Conservation (phyloP, 768 basidiomycete species). For the Amanita polypyramis region DNA sequence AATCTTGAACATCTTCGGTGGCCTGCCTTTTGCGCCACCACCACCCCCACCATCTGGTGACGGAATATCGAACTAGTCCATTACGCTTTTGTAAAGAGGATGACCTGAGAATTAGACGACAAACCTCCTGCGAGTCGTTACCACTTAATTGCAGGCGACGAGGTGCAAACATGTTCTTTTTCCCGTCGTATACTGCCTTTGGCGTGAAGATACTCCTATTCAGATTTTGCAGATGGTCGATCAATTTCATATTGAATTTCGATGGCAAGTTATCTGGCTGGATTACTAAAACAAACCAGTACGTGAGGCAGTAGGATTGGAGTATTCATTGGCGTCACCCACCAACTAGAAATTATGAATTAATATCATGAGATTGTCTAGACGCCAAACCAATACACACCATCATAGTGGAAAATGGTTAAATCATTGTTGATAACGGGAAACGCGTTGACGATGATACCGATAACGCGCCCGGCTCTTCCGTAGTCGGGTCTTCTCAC, state of each 20-base stretch:
- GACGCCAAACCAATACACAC: constrained; percentile 19
- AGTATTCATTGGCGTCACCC: constrained; percentile 14
- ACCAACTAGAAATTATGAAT: constrained; percentile 19
- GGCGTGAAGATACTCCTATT: constrained; percentile 65
- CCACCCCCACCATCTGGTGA: constrained; percentile 27
- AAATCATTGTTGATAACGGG: constrained; percentile 28
- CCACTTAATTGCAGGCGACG: constrained; percentile 51
- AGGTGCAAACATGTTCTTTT: constrained; percentile 64
- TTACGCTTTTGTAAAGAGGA: constrained; percentile 1
- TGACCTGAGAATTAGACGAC: constrained; percentile 7
- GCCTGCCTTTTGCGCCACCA: constrained; percentile 27
- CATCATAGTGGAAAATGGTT: constrained; percentile 67
- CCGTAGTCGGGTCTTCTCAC: constrained; percentile 53
- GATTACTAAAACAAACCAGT: neutral
- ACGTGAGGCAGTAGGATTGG: neutral
- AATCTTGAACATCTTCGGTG: constrained; percentile 61
- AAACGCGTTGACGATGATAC: constrained; percentile 41
- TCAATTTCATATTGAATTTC: constrained; percentile 55
- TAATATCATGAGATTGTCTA: constrained; percentile 3
- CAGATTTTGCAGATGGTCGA: constrained; percentile 49
- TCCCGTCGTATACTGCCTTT: constrained; percentile 66
- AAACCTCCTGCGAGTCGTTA: constrained; percentile 39
- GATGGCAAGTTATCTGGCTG: constrained; percentile 3
- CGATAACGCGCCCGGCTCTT: constrained; percentile 31
- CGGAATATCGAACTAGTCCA: constrained; percentile 48